Evolutionary conservation across 2,329 filamentous ascomycete genomes (phyloP), one percentile per base, ranked within the genome.

Genomic region (Fusarium falciforme): DNA sequence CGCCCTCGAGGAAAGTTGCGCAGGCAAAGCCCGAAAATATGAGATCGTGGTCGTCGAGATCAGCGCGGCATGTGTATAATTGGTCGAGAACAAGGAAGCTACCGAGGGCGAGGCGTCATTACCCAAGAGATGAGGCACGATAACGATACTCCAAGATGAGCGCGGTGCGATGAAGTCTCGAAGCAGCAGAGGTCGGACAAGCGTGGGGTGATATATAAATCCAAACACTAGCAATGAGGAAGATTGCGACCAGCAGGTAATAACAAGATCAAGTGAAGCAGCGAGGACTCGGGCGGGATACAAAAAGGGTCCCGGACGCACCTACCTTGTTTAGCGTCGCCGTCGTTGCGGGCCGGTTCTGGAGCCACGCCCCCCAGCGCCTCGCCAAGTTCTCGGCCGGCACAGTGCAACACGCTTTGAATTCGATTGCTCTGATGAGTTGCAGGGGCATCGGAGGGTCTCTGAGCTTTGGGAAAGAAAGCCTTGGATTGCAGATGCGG

Each of bases 291-390:
- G 74, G 71, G 59, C 76, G 76, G 76, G 58, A 70, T 52, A 72
- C 67, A 78, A 75, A 78, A 76, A 76, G 64, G 54, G 71, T 62
- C 66, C 76, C 76, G 76, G 70, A 33, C 61, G 68, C 64, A 68
- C 61, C 44, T 64, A 40, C 67, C 64, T 64, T 65, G 67, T 60
- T 66, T 61, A 71, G 71, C 62, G 73, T 66, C 57, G 67, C 44
- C 38, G 66, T 65, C 40, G 63, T 60, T 71, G 49, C 65, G 64
- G 69, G 61, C 54, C 66, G 66, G 69, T 42, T 57, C 57, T 70
- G 66, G 52, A 64, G 54, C 58, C 71, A 73, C 68, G n/a, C 68
- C 71, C 68, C 67, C 44, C 29, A 44, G 14, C 44, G 42, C 55
- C 33, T 20, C 29, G 36, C 33, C 35, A 31, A 29, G 35, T 31